A percentile compares a stretch with the other conserved stretches of the same genome.
phyloP scores from a whole-genome alignment of 2,329 filamentous ascomycete genomes.

The Magnaporthiopsis poae region DNA sequence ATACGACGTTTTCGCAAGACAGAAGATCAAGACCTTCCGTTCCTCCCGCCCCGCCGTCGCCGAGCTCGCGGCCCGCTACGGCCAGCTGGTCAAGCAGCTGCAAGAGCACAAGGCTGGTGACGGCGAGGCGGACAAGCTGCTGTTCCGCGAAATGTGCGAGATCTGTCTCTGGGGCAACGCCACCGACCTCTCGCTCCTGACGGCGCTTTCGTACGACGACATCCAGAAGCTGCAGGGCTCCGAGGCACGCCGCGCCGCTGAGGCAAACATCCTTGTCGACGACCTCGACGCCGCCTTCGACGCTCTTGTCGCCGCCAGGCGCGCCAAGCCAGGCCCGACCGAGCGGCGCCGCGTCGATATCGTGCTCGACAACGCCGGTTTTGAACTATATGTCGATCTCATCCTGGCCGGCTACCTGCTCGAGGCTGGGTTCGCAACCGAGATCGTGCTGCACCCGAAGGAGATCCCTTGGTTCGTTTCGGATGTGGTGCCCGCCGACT shows the following conservation, averaged over 20 bases:
- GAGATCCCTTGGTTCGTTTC: conserved; percentile 97
- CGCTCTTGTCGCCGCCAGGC: conserved; percentile 18
- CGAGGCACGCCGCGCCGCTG: conserved; percentile 71
- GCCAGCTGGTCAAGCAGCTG: conserved; percentile 57
- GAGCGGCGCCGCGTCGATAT: conserved; percentile 74
- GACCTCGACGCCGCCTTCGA: conserved; percentile 47
- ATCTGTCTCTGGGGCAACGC: conserved; percentile 97
- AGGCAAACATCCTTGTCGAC: conserved; percentile 87
- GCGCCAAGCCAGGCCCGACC: conserved; percentile 9
- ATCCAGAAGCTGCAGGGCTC: conserved; percentile 93
- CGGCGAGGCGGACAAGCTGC: conserved; percentile 59
- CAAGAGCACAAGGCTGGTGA: conserved; percentile 42
- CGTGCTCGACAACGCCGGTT: conserved; percentile 92
- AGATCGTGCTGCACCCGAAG: conserved; percentile 84
- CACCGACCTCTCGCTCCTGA: conserved; percentile 84
- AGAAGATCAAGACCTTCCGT: conserved; percentile 86
- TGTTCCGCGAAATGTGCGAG: conserved; percentile 90
- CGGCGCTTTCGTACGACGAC: conserved; percentile 83
- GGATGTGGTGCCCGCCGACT: conserved; percentile 81
- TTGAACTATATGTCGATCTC: conserved; percentile 92
- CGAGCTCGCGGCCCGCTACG: conserved; percentile 32
- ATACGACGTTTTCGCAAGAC: conserved; percentile 81
- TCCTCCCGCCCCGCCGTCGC: conserved; percentile 67
- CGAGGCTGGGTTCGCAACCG: conserved; percentile 72
- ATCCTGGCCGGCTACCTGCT: conserved; percentile 85